These are phyloP conservation scores for Obelidium mucronatum DNA, from an alignment of 192 early-diverging fungal genomes.

Conservation along the genomic window DNA sequence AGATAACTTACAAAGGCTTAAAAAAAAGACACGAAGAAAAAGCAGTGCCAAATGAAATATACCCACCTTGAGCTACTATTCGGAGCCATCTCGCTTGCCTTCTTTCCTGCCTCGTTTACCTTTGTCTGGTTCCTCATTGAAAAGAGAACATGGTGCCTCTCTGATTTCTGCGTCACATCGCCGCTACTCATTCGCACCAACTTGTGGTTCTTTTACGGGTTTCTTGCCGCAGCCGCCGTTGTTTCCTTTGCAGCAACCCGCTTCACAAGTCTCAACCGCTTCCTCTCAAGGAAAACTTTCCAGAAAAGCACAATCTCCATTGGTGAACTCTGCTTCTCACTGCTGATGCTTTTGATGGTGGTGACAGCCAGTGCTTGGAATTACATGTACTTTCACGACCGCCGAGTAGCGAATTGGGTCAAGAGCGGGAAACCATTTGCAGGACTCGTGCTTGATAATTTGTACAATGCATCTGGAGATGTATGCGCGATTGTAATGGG, in stretches of 20 bases:
- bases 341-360: neutral
- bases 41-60: no score
- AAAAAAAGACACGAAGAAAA: no score
- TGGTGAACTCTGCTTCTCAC: neutral
- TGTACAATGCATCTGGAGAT: slow-evolving; percentile 17
- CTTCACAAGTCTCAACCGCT: neutral
- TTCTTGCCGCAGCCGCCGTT: no score
- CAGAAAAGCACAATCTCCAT: neutral
- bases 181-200: no score
- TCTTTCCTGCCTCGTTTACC: neutral
- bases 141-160: neutral
- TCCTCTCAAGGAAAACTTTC: neutral
- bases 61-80: neutral
- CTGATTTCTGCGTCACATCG: slow-evolving; percentile 5
- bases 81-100: neutral
- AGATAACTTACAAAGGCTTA: no score
- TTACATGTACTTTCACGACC: neutral
- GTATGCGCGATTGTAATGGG: slow-evolving; percentile 35
- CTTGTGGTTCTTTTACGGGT: no score
- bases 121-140: neutral
- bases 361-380: no score
- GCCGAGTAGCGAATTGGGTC: neutral
- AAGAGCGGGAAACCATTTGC: neutral
- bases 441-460: neutral
- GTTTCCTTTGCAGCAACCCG: neutral